A percentile compares a stretch with the other conserved stretches of the same genome.
These are phyloP conservation scores for Arachnomyces sp. DNA, from an alignment of 2,329 filamentous ascomycete genomes.

Conservation along the genomic window DNA sequence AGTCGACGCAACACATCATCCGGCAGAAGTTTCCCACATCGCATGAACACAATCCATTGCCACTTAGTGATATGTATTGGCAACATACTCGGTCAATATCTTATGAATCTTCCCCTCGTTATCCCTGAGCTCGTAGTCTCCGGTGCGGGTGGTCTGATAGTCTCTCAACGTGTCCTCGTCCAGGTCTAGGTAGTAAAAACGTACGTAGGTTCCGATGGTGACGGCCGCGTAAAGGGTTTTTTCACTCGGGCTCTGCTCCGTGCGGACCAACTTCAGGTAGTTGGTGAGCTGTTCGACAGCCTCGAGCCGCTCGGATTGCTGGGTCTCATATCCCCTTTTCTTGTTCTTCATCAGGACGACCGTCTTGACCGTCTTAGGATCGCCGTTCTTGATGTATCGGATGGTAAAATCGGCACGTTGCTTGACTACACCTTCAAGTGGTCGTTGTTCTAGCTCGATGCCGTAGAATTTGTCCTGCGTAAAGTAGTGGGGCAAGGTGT, in stretches of 20 bases:
- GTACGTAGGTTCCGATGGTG: conserved; percentile 2
- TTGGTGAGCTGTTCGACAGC: background rate
- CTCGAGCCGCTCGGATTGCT: background rate
- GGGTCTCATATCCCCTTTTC: background rate
- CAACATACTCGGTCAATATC: no score
- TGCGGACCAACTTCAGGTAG: conserved; percentile 4
- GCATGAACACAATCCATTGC: no score
- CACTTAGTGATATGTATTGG: no score
- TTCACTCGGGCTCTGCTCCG: background rate
- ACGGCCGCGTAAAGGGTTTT: background rate
- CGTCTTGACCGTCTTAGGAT: background rate
- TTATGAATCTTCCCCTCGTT: background rate
- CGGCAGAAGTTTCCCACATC: no score
- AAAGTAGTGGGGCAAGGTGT: conserved; percentile 5
- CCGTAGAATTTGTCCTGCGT: conserved; percentile 5
- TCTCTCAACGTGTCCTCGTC: background rate
- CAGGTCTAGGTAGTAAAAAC: conserved; percentile 3
- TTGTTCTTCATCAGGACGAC: conserved; percentile 2
- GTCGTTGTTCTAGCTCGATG: conserved; percentile 4
- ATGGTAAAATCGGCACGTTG: background rate
- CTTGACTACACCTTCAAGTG: background rate
- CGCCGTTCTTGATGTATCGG: conserved; percentile 1
- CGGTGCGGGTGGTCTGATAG: background rate
- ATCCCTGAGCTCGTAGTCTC: conserved; percentile 1
- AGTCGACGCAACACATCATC: no score